Evolutionary conservation across 2,329 filamentous ascomycete species (phyloP), one percentile per base, ranked within the genome.

Genomic region (Talaromyces islandicus): DNA sequence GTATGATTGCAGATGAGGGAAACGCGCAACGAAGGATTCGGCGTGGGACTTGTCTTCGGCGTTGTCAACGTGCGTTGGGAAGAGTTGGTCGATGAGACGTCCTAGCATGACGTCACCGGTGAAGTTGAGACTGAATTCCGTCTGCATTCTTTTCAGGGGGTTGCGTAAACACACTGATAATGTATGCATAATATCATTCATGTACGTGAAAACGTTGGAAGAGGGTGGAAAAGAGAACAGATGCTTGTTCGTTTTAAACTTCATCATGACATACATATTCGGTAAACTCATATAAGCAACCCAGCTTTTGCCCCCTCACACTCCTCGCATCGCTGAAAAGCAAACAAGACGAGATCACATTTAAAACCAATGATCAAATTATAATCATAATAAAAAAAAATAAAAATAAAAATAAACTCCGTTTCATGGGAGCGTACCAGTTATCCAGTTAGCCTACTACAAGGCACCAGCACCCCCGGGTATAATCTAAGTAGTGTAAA

Each of bases 71-170:
- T 75, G 72, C 3, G 64, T 64, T 17, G 71, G 70, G 59, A 73
- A 70, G 55, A 77, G 67, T 63, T 76, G 73, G 64, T 77, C 75
- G 61, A 77, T 66, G 10, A 77, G 72, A 3, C 75, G 73, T 50
- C 71, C 75, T 9, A 77, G 71, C 75, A 77, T 77, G n/a, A 76
- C 70, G 59, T 77, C 75, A 62, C 75, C 75, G 41, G 70, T 62
- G 60, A 72, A 68, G 57, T 69, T 67, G 54, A 75, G 58, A 35
- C 64, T 70, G 64, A 70, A 75, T 30, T 61, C 51, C 14, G 6
- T 5, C 35, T 38, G 14, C 35, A 38, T 38, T 38, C 6, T 38
- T n/a, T 38, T n/a, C 6, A n/a, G 17, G n/a, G 17, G 4, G 6
- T 4, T 7, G 35, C 4, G 35, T 38, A 38, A 1, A n/a, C 6